phyloP scores from a whole-genome alignment of 805 yeast species.

The Saccharomycopsis javanensis region DNA sequence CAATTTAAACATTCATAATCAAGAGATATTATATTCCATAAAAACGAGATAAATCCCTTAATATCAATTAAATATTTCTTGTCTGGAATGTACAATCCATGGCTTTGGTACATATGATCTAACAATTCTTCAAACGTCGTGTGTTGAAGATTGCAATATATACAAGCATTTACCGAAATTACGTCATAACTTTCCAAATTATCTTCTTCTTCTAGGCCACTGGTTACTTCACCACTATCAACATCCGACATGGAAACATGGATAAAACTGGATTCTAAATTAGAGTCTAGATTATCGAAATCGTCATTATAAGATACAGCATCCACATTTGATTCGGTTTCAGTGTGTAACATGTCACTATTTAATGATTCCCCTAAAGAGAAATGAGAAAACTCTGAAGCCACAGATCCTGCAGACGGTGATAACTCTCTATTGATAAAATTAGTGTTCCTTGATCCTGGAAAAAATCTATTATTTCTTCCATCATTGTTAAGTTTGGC shows the following conservation, averaged over 20 bases:
- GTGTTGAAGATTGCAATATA: constrained; percentile 47
- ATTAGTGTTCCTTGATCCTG: neutral
- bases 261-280: neutral
- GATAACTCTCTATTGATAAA: constrained; percentile 25
- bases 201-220: constrained; percentile 26
- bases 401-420: constrained; percentile 38
- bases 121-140: constrained; percentile 49
- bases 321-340: constrained; percentile 16
- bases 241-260: constrained; percentile 1
- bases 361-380: constrained; percentile 38
- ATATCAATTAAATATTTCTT: constrained; percentile 54
- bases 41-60: constrained; percentile 61
- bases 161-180: constrained; percentile 31
- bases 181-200: constrained; percentile 12
- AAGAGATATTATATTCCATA: constrained; percentile 71
- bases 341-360: constrained; percentile 6
- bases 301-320: neutral
- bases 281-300: neutral
- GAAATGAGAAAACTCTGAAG: constrained; percentile 45
- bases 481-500: constrained; percentile 5
- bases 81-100: constrained; percentile 88
- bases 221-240: constrained; percentile 14
- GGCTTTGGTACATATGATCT: constrained; percentile 66
- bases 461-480: neutral
- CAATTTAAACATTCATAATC: constrained; percentile 78